Conservation (phyloP, 1,139 yeast genomes). For the Yamadazyma atmosphaerica region DNA sequence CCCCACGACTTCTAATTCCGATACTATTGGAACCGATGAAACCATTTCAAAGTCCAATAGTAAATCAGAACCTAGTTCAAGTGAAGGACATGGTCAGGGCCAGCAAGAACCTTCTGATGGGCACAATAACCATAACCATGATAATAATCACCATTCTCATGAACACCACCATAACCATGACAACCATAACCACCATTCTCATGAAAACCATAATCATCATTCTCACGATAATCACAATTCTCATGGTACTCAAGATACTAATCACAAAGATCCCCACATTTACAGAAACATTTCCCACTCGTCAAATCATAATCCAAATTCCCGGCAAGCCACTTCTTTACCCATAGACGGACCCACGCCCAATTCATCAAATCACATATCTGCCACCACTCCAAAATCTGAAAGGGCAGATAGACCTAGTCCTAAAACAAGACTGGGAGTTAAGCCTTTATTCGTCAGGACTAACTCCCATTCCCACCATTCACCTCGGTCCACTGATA, state of each 20-base stretch:
- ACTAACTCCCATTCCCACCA: background rate
- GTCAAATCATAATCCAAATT: too few relatives aligned
- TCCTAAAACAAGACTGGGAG: background rate
- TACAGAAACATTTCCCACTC: too few relatives aligned
- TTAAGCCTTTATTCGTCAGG: background rate
- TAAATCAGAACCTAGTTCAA: background rate
- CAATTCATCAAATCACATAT: background rate
- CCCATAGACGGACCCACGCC: background rate
- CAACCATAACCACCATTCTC: background rate
- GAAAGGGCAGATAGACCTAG: background rate
- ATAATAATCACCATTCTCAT: background rate
- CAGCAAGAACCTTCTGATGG: background rate
- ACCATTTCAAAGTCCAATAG: constrained; percentile 2
- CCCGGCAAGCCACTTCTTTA: background rate
- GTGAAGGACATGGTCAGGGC: background rate
- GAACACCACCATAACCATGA: background rate
- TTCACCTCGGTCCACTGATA: background rate
- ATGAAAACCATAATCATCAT: background rate
- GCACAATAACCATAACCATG: background rate
- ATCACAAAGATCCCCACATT: too few relatives aligned
- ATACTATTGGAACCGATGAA: background rate
- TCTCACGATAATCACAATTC: too few relatives aligned
- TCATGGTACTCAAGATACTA: too few relatives aligned
- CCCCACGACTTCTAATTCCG: constrained; percentile 1
- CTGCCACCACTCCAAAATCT: background rate